Evolutionary conservation across 2,329 filamentous ascomycete species (phyloP), one percentile per base, ranked within the genome.

Genomic region (Xylariaceae sp.): DNA sequence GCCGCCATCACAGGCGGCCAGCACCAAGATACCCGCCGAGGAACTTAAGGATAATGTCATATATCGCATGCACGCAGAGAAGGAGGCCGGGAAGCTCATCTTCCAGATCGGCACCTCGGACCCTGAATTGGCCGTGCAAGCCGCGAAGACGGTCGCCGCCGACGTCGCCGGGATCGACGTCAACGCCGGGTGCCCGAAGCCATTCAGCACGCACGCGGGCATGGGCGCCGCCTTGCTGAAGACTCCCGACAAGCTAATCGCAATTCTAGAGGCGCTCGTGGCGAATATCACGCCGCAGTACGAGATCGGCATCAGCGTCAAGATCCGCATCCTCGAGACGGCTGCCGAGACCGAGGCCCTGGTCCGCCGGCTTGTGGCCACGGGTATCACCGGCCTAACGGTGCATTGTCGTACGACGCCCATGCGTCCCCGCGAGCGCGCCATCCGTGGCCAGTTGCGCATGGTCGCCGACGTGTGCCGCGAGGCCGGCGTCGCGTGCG

Each of bases 111-210:
- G 92, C 42, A 95, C 90, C 1, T 79, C 88, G 8, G 81, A 85
- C 43, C 88, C 92, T 0, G 81, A 83, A 9, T 74, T 81, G 19
- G 92, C 92, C 1, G 89, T 97, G 0, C 68, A 85, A 59, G 89
- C 90, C 1, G 88, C 90, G 2, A 81, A 81, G 37, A 67, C 96
- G 12, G 83, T 98, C 14, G 92, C 89, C 0, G 75, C 69, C 9
- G 88, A 97, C 63, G 92, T 98, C 3, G 81, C 83, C 1, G 92
- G 92, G 44, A 96, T 98, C 52, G 92, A 97, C 61, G 84, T 98
- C 46, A 98, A 98, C 61, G 88, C 92, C 0, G 92, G 92, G n/a
- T 98, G 92, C 59, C 92, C 92, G 1, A 98, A 98, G 64, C 86
- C 90, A 0, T 98, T 98, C 64, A 94, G 86, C 56, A 95, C 90